phyloP scores from a whole-genome alignment of 176 grass and related monocot genomes.

The Cenchrus purpureus region DNA sequence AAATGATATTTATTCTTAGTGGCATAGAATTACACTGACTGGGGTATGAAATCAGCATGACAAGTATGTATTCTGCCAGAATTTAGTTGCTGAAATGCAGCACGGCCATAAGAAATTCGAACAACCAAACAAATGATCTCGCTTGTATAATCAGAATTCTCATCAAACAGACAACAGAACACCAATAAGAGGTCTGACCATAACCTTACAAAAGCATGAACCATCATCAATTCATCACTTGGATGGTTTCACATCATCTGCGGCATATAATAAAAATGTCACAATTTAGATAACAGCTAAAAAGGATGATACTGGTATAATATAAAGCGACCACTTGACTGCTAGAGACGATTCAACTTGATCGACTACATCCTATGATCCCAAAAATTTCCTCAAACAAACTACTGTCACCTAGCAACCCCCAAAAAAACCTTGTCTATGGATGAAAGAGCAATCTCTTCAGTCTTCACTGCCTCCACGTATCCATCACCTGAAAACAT shows the following conservation, averaged over 20 bases:
- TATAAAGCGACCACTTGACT: not conserved
- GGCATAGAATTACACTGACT: not conserved
- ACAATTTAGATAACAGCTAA: not conserved
- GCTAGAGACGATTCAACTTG: not conserved
- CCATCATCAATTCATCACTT: not conserved
- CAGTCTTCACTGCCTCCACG: not conserved
- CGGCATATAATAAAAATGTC: slow-evolving; percentile 2
- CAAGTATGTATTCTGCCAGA: not conserved
- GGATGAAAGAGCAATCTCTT: slow-evolving; percentile 7
- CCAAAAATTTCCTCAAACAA: not conserved
- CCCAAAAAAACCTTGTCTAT: not conserved
- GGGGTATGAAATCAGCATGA: not conserved
- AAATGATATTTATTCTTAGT: not conserved
- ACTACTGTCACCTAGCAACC: not conserved
- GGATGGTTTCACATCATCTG: slow-evolving; percentile 9
- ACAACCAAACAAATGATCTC: not conserved
- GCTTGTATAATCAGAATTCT: not conserved
- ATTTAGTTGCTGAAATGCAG: not conserved
- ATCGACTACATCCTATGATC: slow-evolving; percentile 15
- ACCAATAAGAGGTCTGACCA: not conserved
- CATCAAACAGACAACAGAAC: not conserved
- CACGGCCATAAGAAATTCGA: not conserved
- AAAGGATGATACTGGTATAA: not conserved
- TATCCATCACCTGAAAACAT: slow-evolving; percentile 25
- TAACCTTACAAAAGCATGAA: not conserved